A percentile compares a stretch with the other conserved stretches of the same genome.
Conservation (phyloP, 768 basidiomycete genomes). For the Termitomyces sp. region DNA sequence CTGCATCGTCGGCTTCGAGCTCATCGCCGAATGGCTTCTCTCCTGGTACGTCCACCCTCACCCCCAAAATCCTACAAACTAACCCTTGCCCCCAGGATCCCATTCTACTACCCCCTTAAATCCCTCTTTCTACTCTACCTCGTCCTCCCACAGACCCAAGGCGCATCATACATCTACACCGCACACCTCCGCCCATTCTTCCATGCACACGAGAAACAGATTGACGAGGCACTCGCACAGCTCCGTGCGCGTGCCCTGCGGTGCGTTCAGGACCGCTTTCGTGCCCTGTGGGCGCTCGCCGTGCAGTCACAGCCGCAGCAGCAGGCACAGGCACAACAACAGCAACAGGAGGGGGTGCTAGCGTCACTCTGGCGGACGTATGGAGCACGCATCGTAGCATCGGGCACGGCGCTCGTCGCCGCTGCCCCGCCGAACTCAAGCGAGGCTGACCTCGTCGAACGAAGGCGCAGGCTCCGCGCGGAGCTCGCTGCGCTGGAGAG, state of each 20-base stretch:
- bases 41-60: constrained; percentile 58
- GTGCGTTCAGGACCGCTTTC: constrained; percentile 59
- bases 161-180: constrained; percentile 80
- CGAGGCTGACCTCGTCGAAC: constrained; percentile 31
- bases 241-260: constrained; percentile 52
- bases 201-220: constrained; percentile 73
- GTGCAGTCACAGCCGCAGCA: constrained; percentile 27
- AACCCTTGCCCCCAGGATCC: constrained; percentile 49
- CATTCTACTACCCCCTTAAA: constrained; percentile 82
- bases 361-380: constrained; percentile 74
- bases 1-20: constrained; percentile 77
- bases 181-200: constrained; percentile 81
- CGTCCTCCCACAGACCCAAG: constrained; percentile 83
- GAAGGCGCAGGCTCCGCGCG: constrained; percentile 47
- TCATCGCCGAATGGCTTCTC: constrained; percentile 80
- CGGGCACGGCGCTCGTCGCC: constrained; percentile 56
- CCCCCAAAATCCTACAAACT: background rate
- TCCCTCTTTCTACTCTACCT: constrained; percentile 84
- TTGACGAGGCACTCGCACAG: constrained; percentile 74
- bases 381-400: constrained; percentile 65
- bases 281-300: constrained; percentile 58
- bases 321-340: constrained; percentile 33
- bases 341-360: constrained; percentile 32
- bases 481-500: constrained; percentile 41
- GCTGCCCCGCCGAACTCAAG: no score